Conservation (phyloP, 805 yeast genomes). For the Kluyveromyces nonfermentans region DNA sequence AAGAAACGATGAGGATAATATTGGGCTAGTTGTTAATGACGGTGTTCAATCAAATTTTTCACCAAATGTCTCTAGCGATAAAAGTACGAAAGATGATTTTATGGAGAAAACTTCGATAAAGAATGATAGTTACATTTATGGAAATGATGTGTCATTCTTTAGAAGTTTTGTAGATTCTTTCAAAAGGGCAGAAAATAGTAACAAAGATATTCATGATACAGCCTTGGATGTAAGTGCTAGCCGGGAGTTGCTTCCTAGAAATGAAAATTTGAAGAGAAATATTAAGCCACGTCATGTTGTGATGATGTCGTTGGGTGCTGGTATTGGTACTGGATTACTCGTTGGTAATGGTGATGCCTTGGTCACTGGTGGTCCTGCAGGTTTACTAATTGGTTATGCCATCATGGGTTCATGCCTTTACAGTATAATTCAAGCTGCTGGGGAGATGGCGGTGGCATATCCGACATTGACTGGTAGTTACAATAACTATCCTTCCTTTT, state of each 20-base stretch:
- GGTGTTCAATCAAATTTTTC: conserved; percentile 1
- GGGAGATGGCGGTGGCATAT: conserved; percentile 58
- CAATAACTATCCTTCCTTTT: conserved; percentile 45
- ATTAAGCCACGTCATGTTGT: conserved; percentile 42
- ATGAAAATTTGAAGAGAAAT: conserved; percentile 29
- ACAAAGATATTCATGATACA: background rate
- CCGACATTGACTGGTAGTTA: conserved; percentile 53
- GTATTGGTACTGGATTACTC: conserved; percentile 69
- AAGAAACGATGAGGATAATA: background rate
- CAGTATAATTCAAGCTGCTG: conserved; percentile 52
- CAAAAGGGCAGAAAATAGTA: conserved; percentile 12
- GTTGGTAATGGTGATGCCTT: conserved; percentile 48
- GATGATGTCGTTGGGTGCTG: conserved; percentile 77
- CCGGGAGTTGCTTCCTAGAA: background rate
- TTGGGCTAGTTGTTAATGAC: conserved; percentile 4
- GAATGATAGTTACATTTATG: conserved; percentile 3
- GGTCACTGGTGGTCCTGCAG: conserved; percentile 39
- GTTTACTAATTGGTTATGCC: conserved; percentile 45
- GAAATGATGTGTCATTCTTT: conserved; percentile 2
- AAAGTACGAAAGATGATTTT: conserved; percentile 15
- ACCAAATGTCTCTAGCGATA: conserved; percentile 1
- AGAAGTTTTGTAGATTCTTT: conserved; percentile 16
- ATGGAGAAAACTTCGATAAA: conserved; percentile 9
- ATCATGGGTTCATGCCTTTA: conserved; percentile 50
- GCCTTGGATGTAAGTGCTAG: background rate